Percentiles rank a stretch among this genome's conserved stretches.
These are phyloP conservation scores for Komagataella phaffii DNA, from an alignment of 805 yeast genomes.

Conservation along the genomic window DNA sequence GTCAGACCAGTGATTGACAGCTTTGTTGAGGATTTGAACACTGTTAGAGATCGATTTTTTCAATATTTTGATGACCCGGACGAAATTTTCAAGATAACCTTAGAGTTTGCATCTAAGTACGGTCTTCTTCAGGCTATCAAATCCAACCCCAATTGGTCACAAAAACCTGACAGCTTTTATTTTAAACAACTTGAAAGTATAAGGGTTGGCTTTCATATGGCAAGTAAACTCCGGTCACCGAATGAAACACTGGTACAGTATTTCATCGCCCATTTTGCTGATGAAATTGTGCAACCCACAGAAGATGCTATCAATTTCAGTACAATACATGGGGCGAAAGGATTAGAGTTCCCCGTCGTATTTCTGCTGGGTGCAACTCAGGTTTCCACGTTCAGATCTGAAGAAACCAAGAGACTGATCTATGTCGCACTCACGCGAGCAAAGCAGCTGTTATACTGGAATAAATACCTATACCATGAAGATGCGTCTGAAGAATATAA, in stretches of 20 bases:
- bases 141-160: background rate
- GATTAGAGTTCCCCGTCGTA: slow-evolving; percentile 60
- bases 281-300: slow-evolving; percentile 8
- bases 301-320: slow-evolving; percentile 32
- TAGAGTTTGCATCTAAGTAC: background rate
- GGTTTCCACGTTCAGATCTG: slow-evolving; percentile 8
- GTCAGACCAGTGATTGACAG: background rate
- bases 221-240: slow-evolving; percentile 9
- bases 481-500: background rate
- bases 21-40: background rate
- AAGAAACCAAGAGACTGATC: slow-evolving; percentile 26
- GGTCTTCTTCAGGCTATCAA: background rate
- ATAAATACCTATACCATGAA: slow-evolving; percentile 6
- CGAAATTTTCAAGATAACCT: background rate
- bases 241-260: slow-evolving; percentile 20
- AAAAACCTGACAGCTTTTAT: background rate
- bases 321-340: slow-evolving; percentile 66
- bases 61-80: background rate
- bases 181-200: background rate
- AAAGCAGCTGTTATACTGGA: slow-evolving; percentile 26
- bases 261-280: slow-evolving; percentile 27
- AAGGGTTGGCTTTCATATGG: background rate
- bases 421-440: slow-evolving; percentile 66
- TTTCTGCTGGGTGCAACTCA: slow-evolving; percentile 23
- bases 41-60: background rate